Evolutionary conservation across 75 land plant species (phyloP).

Genomic region (Pinus taeda): DNA sequence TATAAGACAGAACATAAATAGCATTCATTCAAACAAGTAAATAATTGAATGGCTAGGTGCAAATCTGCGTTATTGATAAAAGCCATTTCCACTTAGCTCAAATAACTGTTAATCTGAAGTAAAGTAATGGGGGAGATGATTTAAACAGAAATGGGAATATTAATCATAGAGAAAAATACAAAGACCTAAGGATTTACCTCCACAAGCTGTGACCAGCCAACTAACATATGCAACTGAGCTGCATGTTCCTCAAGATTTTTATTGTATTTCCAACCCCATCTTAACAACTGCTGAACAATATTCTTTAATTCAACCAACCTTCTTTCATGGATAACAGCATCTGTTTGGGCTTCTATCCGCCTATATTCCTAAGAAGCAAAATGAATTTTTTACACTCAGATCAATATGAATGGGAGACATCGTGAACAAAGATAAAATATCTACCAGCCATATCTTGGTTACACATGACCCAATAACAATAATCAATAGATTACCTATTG

Average conservation of each 20-base stretch:
- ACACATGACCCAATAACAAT: background rate
- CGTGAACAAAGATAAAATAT: background rate
- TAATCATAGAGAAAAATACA: background rate
- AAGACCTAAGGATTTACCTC: slow-evolving; percentile 47
- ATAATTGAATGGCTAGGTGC: background rate
- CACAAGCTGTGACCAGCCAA: slow-evolving; percentile 91
- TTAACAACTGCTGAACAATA: slow-evolving; percentile 72
- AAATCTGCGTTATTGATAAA: background rate
- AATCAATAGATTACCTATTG: background rate
- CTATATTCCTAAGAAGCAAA: slow-evolving; percentile 50
- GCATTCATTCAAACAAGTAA: background rate
- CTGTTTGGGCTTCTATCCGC: slow-evolving; percentile 42
- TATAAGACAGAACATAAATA: background rate
- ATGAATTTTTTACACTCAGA: background rate
- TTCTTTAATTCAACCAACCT: slow-evolving; percentile 62
- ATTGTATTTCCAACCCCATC: slow-evolving; percentile 97
- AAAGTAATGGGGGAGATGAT: background rate
- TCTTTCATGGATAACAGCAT: slow-evolving; percentile 42
- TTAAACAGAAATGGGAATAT: background rate
- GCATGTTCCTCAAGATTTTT: slow-evolving; percentile 93
- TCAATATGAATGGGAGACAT: background rate
- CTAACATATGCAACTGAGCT: slow-evolving; percentile 94
- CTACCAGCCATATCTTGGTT: background rate
- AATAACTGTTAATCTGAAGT: background rate
- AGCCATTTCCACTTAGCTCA: background rate